Base-by-base conservation (phyloP, 2,329 filamentous ascomycete species). In the Nannizziopsis barbatae region DNA sequence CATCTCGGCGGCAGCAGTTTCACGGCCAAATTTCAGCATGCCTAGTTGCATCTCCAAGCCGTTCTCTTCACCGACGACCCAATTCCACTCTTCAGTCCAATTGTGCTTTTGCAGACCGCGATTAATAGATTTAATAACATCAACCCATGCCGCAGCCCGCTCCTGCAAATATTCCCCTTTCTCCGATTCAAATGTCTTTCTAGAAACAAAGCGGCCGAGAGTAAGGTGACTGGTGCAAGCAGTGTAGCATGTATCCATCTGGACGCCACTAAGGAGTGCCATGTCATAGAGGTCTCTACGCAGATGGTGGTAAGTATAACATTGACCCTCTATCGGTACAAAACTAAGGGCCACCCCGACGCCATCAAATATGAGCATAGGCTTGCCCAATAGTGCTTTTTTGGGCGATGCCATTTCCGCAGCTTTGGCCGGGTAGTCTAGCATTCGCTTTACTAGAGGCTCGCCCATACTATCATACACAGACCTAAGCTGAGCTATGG, bases 211-310 rank as follows among this genome's bases (percentile, higher is more conserved):
- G 5, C 49, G 49, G 4, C 43, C 49, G 15, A 50, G 49, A 10
- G 49, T 50, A n/a, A 50, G 47, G 22, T 50, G 49, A 10, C 14
- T 31, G 27, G 45, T 50, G 33, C 49, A 50, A 7, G 49, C 43
- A 38, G 49, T 50, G 32, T 50, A 50, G 44, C 49, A 50, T 20
- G 49, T 50, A 33, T 50, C 49, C 6, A 45, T 47, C 15, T 42
- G 36, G 31, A 50, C 30, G 14, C 33, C 44, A 32, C 44, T 47
- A 15, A 39, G 31, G 4, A 50, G n/a, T 2, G 49, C 49, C 32
- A 50, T 33, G 22, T 27, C 32, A 31, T 47, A 37, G 11, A 50
- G 43, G 20, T 50, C 49, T 20, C 20, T 47, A 20, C 49, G 44
- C 35, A 50, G 14, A 27, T 50, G 43, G 18, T 50, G 49, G 22